Percentiles rank a stretch among this genome's conserved stretches.
Evolutionary conservation across 2,329 filamentous ascomycete species (phyloP).

Genomic region (Beauveria bassiana): DNA sequence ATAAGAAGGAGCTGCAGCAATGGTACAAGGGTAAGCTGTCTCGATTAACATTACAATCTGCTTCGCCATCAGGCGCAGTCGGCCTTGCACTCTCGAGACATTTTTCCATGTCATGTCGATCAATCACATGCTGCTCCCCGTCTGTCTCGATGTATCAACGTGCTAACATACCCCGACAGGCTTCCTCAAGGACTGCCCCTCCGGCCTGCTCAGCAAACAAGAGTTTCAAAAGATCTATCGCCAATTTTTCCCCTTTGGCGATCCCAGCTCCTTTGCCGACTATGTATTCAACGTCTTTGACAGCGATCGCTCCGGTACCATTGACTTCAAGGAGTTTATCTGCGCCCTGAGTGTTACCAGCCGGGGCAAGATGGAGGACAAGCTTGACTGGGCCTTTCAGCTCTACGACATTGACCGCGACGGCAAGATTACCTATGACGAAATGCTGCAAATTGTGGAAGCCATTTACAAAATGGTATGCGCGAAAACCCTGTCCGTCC

Average conservation of each 20-base stretch:
- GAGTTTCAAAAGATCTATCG: slow-evolving; percentile 99
- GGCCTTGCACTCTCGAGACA: too few relatives aligned
- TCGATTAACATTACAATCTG: too few relatives aligned
- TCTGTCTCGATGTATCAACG: not conserved
- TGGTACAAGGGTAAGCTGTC: slow-evolving; percentile 87
- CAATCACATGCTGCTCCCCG: too few relatives aligned
- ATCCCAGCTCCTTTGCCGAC: slow-evolving; percentile 94
- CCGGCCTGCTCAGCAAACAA: slow-evolving; percentile 92
- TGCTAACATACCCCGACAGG: slow-evolving; percentile 42
- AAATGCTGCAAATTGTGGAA: slow-evolving; percentile 98
- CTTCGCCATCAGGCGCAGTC: too few relatives aligned
- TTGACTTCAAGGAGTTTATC: slow-evolving; percentile 99
- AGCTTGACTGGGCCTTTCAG: slow-evolving; percentile 98
- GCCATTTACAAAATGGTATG: slow-evolving; percentile 99
- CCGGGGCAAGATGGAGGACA: slow-evolving; percentile 98
- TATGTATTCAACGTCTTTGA: slow-evolving; percentile 99
- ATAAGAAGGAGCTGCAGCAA: slow-evolving; percentile 99
- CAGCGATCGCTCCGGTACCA: slow-evolving; percentile 91
- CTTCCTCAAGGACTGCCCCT: slow-evolving; percentile 96
- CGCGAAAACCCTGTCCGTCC: not conserved
- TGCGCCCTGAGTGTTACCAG: slow-evolving; percentile 95
- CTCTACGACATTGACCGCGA: slow-evolving; percentile 98
- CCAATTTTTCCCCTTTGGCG: slow-evolving; percentile 98
- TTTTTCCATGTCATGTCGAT: too few relatives aligned
- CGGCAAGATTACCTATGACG: slow-evolving; percentile 97